These are phyloP conservation scores for Talaromyces proteolyticus DNA, from an alignment of 495 filamentous ascomycete genomes.

Conservation along the genomic window DNA sequence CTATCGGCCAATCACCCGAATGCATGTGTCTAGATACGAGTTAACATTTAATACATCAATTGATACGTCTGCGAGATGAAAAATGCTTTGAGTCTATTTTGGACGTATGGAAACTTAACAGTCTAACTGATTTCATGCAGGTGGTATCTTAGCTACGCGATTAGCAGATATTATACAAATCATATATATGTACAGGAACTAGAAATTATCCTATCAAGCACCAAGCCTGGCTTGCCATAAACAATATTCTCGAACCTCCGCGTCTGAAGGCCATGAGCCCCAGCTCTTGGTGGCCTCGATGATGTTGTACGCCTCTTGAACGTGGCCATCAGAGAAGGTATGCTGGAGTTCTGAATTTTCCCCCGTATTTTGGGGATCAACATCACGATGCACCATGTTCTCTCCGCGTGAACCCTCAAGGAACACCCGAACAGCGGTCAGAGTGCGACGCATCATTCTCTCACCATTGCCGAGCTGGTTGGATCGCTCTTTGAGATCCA, in stretches of 20 bases:
- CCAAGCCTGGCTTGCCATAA: conserved; percentile 4
- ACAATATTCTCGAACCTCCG: conserved; percentile 44
- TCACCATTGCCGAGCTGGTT: conserved; percentile 37
- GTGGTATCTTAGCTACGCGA: not conserved
- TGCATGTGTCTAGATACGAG: too few relatives aligned
- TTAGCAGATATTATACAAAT: not conserved
- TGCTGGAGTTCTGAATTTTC: not conserved
- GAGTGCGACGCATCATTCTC: conserved; percentile 35
- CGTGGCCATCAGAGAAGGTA: conserved; percentile 17
- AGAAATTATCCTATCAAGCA: conserved; percentile 1
- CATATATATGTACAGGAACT: conserved; percentile 3
- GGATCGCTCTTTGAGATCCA: conserved; percentile 27
- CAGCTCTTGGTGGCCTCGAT: conserved; percentile 38
- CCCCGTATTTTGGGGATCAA: not conserved
- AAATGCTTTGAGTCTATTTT: not conserved
- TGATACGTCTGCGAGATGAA: not conserved
- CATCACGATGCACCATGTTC: not conserved
- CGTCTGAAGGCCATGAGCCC: conserved; percentile 48
- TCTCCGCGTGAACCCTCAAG: conserved; percentile 33
- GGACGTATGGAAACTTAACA: too few relatives aligned
- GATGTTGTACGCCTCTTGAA: conserved; percentile 35
- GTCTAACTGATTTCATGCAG: not conserved
- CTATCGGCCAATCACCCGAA: too few relatives aligned
- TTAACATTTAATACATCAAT: too few relatives aligned
- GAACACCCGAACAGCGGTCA: conserved; percentile 48